These are phyloP conservation scores for Pseudogymnoascus destructans DNA, from an alignment of 2,329 filamentous ascomycete genomes.

Conservation along the genomic window DNA sequence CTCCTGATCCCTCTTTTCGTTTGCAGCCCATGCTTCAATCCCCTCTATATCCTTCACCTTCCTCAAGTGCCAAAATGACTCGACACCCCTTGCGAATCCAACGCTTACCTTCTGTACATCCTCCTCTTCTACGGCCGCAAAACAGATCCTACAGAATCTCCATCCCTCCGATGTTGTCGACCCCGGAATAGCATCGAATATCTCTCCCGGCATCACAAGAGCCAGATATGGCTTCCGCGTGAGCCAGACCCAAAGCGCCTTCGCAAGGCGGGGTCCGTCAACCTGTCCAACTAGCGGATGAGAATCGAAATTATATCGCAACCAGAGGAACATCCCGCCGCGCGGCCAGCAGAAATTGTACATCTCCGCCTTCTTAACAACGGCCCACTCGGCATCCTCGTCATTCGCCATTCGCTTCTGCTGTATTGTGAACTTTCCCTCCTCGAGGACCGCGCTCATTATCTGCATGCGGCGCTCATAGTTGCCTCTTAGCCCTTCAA, in stretches of 20 bases:
- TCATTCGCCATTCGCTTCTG: conserved; percentile 35
- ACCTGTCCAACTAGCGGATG: conserved; percentile 52
- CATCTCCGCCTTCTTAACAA: conserved; percentile 61
- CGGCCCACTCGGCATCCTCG: conserved; percentile 58
- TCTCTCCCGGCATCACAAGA: conserved; percentile 54
- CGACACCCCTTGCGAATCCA: conserved; percentile 54
- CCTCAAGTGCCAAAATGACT: conserved; percentile 67
- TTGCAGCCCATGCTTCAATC: conserved; percentile 14
- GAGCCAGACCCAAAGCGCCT: conserved; percentile 58
- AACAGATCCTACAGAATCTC: conserved; percentile 67
- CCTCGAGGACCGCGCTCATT: conserved; percentile 65
- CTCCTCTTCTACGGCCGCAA: conserved; percentile 67
- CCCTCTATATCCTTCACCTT: conserved; percentile 51
- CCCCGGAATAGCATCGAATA: conserved; percentile 57
- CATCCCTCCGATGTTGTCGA: conserved; percentile 48
- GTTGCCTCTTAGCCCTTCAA: conserved; percentile 66
- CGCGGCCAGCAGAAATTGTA: conserved; percentile 69
- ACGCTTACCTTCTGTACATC: conserved; percentile 49
- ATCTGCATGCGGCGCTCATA: conserved; percentile 75
- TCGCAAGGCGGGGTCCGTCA: conserved; percentile 41
- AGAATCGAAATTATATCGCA: conserved; percentile 54
- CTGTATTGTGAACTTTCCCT: conserved; percentile 51
- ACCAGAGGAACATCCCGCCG: conserved; percentile 88
- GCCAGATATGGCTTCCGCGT: conserved; percentile 57
- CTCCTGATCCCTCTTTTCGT: background rate